phyloP scores from a whole-genome alignment of 1,284 basidiomycete genomes.

The Leccinum fuscescens region DNA sequence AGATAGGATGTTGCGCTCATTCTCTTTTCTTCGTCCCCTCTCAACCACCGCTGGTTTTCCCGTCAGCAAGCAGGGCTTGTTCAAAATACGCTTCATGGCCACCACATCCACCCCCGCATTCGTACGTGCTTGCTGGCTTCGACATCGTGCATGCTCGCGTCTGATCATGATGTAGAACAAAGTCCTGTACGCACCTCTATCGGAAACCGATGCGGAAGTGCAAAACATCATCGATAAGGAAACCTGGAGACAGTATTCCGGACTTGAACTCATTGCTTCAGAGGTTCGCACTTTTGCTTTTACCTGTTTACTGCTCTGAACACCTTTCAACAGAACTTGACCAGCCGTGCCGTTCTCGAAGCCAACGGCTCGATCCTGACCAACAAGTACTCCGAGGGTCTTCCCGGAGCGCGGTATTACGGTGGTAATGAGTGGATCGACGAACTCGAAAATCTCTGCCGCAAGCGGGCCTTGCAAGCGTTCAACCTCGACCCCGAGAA shows the following conservation, averaged over 20 bases:
- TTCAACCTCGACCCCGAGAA: slow-evolving; percentile 92
- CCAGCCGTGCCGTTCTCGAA: slow-evolving; percentile 92
- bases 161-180: slow-evolving; percentile 68
- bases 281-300: slow-evolving; percentile 53
- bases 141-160: background rate
- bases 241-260: slow-evolving; percentile 97
- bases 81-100: slow-evolving; percentile 52
- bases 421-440: slow-evolving; percentile 98
- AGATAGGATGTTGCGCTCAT: slow-evolving; percentile 28
- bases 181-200: slow-evolving; percentile 82
- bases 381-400: slow-evolving; percentile 98
- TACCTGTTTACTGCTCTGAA: slow-evolving; percentile 6
- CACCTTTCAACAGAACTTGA: slow-evolving; percentile 72
- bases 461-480: slow-evolving; percentile 92
- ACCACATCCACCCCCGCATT: slow-evolving; percentile 56
- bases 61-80: slow-evolving; percentile 14
- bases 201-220: slow-evolving; percentile 92
- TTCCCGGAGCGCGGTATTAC: slow-evolving; percentile 94
- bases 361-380: slow-evolving; percentile 99
- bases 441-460: slow-evolving; percentile 92
- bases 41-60: slow-evolving; percentile 24
- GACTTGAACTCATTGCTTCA: slow-evolving; percentile 94
- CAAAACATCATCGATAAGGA: slow-evolving; percentile 99
- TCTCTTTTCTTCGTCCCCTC: slow-evolving; percentile 30
- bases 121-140: slow-evolving; percentile 39